Conservation (phyloP, 139 green algal genomes). For the Chlorella sp. region DNA sequence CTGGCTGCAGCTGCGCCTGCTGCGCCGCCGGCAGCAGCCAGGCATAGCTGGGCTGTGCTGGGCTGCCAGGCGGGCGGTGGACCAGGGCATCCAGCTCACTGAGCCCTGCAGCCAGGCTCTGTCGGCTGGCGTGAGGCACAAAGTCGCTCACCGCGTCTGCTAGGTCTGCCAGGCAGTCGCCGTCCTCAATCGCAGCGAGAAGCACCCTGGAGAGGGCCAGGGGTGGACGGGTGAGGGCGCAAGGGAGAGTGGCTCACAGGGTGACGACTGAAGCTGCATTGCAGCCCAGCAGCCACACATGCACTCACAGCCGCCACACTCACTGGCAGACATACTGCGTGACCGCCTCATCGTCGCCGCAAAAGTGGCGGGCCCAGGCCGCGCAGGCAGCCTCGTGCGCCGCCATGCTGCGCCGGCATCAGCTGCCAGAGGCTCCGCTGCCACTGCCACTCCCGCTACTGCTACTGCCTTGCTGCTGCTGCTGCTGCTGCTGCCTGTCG, state of each 20-base stretch:
- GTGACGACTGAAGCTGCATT: too few species aligned
- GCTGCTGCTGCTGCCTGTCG: background rate
- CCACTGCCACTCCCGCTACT: background rate
- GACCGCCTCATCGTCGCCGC: background rate
- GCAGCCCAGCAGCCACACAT: background rate
- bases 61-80: background rate
- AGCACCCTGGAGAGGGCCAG: background rate
- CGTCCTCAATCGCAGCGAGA: background rate
- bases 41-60: background rate
- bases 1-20: background rate
- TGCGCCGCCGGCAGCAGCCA: background rate
- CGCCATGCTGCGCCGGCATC: background rate
- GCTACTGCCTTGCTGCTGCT: background rate
- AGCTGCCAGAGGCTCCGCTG: background rate
- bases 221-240: background rate
- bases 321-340: conserved; percentile 28
- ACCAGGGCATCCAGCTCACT: background rate
- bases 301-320: background rate
- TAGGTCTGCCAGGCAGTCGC: background rate
- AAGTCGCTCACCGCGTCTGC: conserved; percentile 1
- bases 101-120: background rate
- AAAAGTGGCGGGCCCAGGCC: background rate
- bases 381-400: background rate
- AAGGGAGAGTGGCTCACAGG: too few species aligned
- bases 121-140: background rate